Evolutionary conservation across 768 basidiomycete species (phyloP).

Genomic region (Candolleomyces eurysporus): DNA sequence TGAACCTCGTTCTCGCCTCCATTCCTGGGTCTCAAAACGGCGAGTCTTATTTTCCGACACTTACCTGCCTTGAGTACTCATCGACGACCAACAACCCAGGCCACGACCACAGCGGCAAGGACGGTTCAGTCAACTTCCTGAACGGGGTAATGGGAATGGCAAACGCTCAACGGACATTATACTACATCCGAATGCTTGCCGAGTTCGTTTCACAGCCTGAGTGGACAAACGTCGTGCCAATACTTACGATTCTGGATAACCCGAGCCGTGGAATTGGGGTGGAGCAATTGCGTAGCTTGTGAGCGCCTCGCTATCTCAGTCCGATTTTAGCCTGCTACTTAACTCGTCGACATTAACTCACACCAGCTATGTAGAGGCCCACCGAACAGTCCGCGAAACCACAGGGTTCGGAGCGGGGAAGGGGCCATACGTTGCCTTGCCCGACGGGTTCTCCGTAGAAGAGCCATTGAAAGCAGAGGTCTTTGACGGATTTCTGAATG

Average conservation of each 20-base stretch:
- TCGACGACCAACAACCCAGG: conserved; percentile 40
- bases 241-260: conserved; percentile 62
- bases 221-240: conserved; percentile 43
- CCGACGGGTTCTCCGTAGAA: conserved; percentile 32
- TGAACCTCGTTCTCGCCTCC: conserved; percentile 77
- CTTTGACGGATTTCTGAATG: conserved; percentile 54
- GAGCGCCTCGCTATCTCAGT: conserved; percentile 33
- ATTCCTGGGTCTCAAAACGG: conserved; percentile 81
- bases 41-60: conserved; percentile 31
- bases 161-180: conserved; percentile 74
- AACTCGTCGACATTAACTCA: background rate
- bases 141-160: conserved; percentile 74
- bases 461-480: conserved; percentile 6
- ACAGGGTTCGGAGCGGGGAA: conserved; percentile 74
- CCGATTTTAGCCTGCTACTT: background rate
- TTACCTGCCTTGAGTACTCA: conserved; percentile 17
- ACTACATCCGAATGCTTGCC: conserved; percentile 65
- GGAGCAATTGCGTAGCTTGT: conserved; percentile 56
- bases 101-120: conserved; percentile 58
- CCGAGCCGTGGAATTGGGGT: conserved; percentile 45
- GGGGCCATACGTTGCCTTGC: conserved; percentile 48
- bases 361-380: conserved; percentile 41
- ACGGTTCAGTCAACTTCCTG: conserved; percentile 56
- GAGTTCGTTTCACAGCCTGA: conserved; percentile 73
- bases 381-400: conserved; percentile 56